Conservation (phyloP, 345 rosid genomes). For the Ceriops tagal region DNA sequence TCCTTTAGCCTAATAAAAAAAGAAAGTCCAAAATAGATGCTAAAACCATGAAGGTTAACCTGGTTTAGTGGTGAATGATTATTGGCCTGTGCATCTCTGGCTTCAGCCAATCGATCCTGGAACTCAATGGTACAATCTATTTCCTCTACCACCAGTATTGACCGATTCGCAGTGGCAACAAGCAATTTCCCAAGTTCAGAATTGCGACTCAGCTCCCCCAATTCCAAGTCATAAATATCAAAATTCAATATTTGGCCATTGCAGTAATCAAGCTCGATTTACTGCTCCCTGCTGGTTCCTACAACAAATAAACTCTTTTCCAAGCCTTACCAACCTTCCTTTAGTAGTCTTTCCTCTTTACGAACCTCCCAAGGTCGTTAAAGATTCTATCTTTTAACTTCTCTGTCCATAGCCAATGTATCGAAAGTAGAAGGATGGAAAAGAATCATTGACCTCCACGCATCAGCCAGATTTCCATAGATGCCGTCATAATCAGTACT, state of each 20-base stretch:
- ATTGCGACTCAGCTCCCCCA: slow-evolving; percentile 41
- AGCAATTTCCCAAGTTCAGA: slow-evolving; percentile 47
- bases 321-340: slow-evolving; percentile 66
- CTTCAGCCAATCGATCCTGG: slow-evolving; percentile 36
- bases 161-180: slow-evolving; percentile 56
- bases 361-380: too few relatives aligned
- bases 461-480: too few relatives aligned
- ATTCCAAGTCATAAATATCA: slow-evolving; percentile 63
- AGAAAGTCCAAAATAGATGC: neutral
- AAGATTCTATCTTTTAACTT: neutral
- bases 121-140: slow-evolving; percentile 47
- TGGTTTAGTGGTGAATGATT: slow-evolving; percentile 6
- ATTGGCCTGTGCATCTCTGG: neutral
- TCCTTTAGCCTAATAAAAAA: slow-evolving; percentile 8
- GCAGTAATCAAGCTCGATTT: slow-evolving; percentile 44
- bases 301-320: slow-evolving; percentile 72
- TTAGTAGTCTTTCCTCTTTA: too few relatives aligned
- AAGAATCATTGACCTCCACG: slow-evolving; percentile 35
- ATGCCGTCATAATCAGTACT: slow-evolving; percentile 25
- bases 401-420: slow-evolving; percentile 54
- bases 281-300: slow-evolving; percentile 69
- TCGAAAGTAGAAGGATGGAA: slow-evolving; percentile 78
- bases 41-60: slow-evolving; percentile 10
- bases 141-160: too few relatives aligned
- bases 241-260: slow-evolving; percentile 27